Evolutionary conservation across 805 yeast species (phyloP).

Genomic region (Starmerella scarabaei): DNA sequence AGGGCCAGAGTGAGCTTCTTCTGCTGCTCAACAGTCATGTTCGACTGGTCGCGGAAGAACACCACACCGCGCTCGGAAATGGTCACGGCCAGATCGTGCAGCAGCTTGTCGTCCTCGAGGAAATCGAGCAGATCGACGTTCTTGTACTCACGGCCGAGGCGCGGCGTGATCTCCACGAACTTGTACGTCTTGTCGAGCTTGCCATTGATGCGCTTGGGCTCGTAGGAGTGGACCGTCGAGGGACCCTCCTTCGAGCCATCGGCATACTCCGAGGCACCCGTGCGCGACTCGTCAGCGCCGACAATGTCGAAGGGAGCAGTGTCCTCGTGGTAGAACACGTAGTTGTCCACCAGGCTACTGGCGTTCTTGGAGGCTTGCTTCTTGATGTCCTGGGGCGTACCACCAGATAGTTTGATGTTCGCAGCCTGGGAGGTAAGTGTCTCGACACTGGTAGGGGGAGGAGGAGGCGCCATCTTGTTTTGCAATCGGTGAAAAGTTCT

Average conservation of each 20-base stretch:
- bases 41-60: slow-evolving; percentile 36
- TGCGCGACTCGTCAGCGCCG: slow-evolving; percentile 3
- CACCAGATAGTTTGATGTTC: slow-evolving; percentile 1
- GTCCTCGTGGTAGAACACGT: slow-evolving; percentile 12
- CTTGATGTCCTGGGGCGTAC: not conserved
- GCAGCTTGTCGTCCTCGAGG: slow-evolving; percentile 22
- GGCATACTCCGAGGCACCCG: slow-evolving; percentile 24
- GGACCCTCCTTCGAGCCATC: slow-evolving; percentile 19
- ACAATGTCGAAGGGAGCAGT: slow-evolving; percentile 17
- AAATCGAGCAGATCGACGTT: slow-evolving; percentile 22
- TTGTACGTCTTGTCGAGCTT: slow-evolving; percentile 22
- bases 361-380: slow-evolving; percentile 5
- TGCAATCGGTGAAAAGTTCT: no score
- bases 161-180: slow-evolving; percentile 24
- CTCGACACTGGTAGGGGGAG: slow-evolving; percentile 1
- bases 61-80: slow-evolving; percentile 39
- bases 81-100: slow-evolving; percentile 35
- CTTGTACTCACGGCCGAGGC: slow-evolving; percentile 25
- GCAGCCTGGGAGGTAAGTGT: not conserved
- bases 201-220: slow-evolving; percentile 21
- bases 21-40: slow-evolving; percentile 25
- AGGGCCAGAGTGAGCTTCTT: slow-evolving; percentile 22
- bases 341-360: slow-evolving; percentile 6
- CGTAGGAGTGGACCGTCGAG: slow-evolving; percentile 11
- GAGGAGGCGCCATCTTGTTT: not conserved